Base-by-base conservation (phyloP, 805 yeast species). In the Wickerhamomyces alni region DNA sequence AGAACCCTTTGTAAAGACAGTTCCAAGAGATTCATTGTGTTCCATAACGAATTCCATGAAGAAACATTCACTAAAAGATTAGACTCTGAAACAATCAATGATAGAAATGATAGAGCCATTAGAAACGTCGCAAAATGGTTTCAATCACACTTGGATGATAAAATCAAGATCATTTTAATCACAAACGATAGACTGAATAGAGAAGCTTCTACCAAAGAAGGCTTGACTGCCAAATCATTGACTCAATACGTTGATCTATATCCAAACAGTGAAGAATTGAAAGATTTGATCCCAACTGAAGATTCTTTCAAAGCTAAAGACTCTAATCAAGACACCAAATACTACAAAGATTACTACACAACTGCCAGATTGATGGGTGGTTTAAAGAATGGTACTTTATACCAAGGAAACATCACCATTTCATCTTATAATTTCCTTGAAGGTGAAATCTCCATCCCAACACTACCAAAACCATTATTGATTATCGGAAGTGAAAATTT, bases 291-390 rank as follows among this genome's bases (percentile, higher is more conserved):
- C 43, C 95, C 95, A 15, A 69, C 72, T 35, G 69, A 71, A 30
- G 67, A 63, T 34, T 58, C 71, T 2, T 58, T 54, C 35, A 42
- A 40, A 26, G 18, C 39, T 4, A 40, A 43, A 36, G 51, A 54
- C 10, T 39, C 43, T 22, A 52, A 52, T 6, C 55, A 54, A 34
- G 41, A 44, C 2, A 12, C n/a, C 7, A 7, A 31, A n/a, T 65
- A 74, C 22, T 93, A 79, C 55, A 83, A 84, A 1, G 89, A 84
- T 39, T 87, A 87, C 56, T 87, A 84, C 58, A 62, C 89, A 5
- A 76, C 80, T 33, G 77, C 98, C 0, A 74, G 95, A 63, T 69
- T 88, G 12, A 77, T 87, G 75, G 98, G 95, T 36, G 99, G 99
- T 33, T 61, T 91, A 45, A 84, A 82, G 55, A 84, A 80, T 51